phyloP scores from a whole-genome alignment of 2,329 filamentous ascomycete species.

The Xylariaceae sp. region DNA sequence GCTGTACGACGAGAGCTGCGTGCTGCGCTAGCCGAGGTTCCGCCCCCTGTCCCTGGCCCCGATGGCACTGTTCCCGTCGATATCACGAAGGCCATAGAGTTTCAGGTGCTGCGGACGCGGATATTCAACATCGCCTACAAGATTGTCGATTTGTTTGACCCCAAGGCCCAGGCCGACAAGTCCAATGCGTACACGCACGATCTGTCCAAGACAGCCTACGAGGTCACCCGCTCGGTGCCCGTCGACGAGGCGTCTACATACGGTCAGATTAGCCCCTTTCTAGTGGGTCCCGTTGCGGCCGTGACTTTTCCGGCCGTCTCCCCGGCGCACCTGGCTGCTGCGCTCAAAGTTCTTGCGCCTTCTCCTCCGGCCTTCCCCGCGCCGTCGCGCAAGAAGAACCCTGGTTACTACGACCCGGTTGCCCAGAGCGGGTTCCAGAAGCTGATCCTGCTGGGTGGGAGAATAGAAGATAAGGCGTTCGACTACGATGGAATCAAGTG shows the following conservation, averaged over 20 bases:
- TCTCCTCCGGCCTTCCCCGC: conserved; percentile 68
- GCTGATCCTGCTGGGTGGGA: conserved; percentile 76
- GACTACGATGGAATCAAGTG: conserved; percentile 63
- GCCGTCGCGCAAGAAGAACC: conserved; percentile 68
- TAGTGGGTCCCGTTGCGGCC: conserved; percentile 75
- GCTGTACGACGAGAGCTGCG: conserved; percentile 65
- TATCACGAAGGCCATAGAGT: conserved; percentile 58
- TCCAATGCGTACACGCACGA: conserved; percentile 45
- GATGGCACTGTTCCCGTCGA: conserved; percentile 39
- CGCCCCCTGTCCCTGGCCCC: conserved; percentile 27
- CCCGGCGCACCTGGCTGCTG: conserved; percentile 76
- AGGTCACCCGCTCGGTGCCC: conserved; percentile 36
- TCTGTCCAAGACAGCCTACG: conserved; percentile 48
- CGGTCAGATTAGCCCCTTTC: conserved; percentile 63
- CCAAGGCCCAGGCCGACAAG: conserved; percentile 34
- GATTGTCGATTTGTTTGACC: conserved; percentile 77
- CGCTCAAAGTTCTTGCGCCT: conserved; percentile 71
- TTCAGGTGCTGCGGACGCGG: conserved; percentile 82
- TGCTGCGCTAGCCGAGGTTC: conserved; percentile 39
- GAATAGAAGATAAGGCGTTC: conserved; percentile 80
- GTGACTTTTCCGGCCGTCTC: conserved; percentile 78
- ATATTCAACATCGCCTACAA: conserved; percentile 83
- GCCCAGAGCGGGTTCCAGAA: conserved; percentile 84
- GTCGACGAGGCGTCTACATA: conserved; percentile 38
- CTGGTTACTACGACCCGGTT: conserved; percentile 71